Conservation (phyloP, 1,284 basidiomycete genomes). For the Cryptococcus sp. region DNA sequence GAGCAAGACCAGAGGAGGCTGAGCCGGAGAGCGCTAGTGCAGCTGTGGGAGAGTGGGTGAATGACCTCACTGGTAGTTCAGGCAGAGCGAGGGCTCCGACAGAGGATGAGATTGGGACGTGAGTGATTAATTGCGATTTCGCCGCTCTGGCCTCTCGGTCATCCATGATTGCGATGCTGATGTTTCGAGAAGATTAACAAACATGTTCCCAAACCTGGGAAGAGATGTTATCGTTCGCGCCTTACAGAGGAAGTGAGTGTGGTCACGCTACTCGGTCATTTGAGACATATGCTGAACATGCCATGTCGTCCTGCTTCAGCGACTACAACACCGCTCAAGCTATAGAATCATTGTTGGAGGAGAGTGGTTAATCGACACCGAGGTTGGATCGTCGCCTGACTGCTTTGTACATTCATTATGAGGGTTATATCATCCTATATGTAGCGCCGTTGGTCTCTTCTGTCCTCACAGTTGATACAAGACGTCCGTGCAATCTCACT, state of each 20-base stretch:
- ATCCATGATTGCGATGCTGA: background rate
- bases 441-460: too few species aligned
- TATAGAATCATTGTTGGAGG: conserved; percentile 67
- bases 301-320: conserved; percentile 23
- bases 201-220: conserved; percentile 78
- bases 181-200: conserved; percentile 58
- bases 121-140: conserved; percentile 15
- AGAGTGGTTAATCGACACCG: conserved; percentile 23
- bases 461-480: too few species aligned
- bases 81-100: conserved; percentile 63
- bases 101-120: conserved; percentile 67
- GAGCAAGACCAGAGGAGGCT: conserved; percentile 12
- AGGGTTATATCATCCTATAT: too few species aligned
- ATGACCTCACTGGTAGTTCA: conserved; percentile 69
- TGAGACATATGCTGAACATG: conserved; percentile 2
- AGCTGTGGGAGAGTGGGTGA: conserved; percentile 75
- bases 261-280: background rate
- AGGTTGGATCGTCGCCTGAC: background rate
- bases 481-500: too few species aligned
- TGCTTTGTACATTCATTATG: too few species aligned
- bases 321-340: conserved; percentile 76
- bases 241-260: conserved; percentile 73
- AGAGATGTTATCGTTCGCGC: conserved; percentile 74
- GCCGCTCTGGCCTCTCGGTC: too few species aligned
- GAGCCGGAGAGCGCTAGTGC: conserved; percentile 52